Conservation (phyloP, 1,139 yeast species). For the Zygoascus hellenicus region DNA sequence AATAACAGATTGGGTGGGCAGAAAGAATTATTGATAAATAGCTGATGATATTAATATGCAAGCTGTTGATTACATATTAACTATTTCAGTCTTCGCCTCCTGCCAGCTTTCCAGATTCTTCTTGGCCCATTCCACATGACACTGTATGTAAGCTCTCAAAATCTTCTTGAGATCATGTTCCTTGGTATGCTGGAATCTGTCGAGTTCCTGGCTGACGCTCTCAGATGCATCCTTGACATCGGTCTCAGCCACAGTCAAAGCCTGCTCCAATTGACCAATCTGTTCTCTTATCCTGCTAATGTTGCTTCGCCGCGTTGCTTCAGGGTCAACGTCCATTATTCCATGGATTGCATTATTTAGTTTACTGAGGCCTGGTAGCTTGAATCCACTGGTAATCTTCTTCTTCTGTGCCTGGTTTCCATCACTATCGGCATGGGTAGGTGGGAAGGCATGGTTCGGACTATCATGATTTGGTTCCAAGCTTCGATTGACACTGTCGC, state of each 20-base stretch:
- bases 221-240: constrained; percentile 53
- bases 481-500: constrained; percentile 5
- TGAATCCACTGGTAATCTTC: constrained; percentile 33
- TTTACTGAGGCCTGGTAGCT: constrained; percentile 45
- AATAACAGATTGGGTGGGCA: background rate
- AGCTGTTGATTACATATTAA: constrained; percentile 18
- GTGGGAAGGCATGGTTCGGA: constrained; percentile 17
- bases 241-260: constrained; percentile 51
- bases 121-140: constrained; percentile 62
- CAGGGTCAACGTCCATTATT: constrained; percentile 67
- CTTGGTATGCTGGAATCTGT: constrained; percentile 42
- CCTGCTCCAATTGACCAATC: constrained; percentile 49
- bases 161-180: constrained; percentile 44
- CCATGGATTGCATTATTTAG: constrained; percentile 61
- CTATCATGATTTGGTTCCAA: constrained; percentile 1
- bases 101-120: constrained; percentile 71
- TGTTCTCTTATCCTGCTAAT: constrained; percentile 48
- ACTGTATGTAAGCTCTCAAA: constrained; percentile 50
- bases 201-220: constrained; percentile 45
- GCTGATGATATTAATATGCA: no score
- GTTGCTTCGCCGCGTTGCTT: constrained; percentile 54
- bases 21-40: no score
- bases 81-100: constrained; percentile 44
- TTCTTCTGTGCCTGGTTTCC: constrained; percentile 14
- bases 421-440: constrained; percentile 19